These are phyloP conservation scores for Usnea hakonensis DNA, from an alignment of 495 filamentous ascomycete genomes.

Conservation along the genomic window DNA sequence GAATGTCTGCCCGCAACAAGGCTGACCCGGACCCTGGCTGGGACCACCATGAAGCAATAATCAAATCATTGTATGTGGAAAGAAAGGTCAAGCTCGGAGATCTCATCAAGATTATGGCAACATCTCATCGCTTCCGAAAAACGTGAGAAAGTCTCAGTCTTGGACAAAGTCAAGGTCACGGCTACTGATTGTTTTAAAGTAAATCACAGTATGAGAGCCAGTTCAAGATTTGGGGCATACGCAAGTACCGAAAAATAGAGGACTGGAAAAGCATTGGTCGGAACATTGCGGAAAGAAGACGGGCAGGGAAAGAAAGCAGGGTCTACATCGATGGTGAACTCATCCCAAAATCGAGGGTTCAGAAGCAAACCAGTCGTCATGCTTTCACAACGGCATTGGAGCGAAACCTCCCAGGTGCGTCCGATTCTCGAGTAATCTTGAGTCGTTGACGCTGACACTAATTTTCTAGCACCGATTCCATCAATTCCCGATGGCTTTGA, in stretches of 20 bases:
- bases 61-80: neutral
- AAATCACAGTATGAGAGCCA: neutral
- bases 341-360: neutral
- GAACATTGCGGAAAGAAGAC: neutral
- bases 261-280: neutral
- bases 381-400: too few relatives aligned
- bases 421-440: too few relatives aligned
- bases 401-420: too few relatives aligned
- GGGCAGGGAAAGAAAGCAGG: neutral
- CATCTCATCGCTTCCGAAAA: neutral
- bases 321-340: neutral
- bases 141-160: neutral
- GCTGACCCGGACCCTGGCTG: neutral
- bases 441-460: too few relatives aligned
- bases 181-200: neutral
- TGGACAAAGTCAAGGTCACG: neutral
- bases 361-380: too few relatives aligned
- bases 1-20: neutral
- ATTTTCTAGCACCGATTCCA: too few relatives aligned
- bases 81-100: neutral
- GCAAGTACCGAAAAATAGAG: neutral
- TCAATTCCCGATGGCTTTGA: too few relatives aligned
- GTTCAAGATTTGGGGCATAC: neutral
- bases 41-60: neutral
- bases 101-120: neutral